These are phyloP conservation scores for Pulicaria dysenterica DNA, from an alignment of 129 eudicot genomes.

Conservation along the genomic window DNA sequence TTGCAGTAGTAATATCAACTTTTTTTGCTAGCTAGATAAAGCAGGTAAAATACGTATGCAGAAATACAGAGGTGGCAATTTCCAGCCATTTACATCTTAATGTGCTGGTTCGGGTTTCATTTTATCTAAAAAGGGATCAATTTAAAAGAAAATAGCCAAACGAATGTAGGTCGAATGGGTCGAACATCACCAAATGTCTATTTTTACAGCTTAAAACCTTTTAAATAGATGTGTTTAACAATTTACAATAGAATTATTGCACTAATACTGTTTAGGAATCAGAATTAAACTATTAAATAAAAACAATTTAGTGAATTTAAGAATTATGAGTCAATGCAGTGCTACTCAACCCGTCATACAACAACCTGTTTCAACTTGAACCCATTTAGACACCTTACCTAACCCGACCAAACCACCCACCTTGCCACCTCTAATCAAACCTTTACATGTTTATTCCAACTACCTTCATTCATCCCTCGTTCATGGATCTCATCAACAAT, in stretches of 20 bases:
- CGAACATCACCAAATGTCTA: background rate
- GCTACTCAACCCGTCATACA: too few species aligned
- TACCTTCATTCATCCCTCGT: slow-evolving; percentile 99
- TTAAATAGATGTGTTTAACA: background rate
- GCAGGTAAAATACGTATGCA: too few species aligned
- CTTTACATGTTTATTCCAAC: background rate
- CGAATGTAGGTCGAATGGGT: background rate
- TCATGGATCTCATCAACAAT: slow-evolving; percentile 97
- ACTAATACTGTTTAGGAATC: background rate
- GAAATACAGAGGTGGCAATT: background rate
- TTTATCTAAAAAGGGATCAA: background rate
- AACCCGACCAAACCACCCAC: slow-evolving; percentile 5
- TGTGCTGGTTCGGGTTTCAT: background rate
- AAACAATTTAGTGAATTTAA: background rate
- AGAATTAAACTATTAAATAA: background rate
- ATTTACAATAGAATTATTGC: background rate
- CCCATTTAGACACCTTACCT: background rate
- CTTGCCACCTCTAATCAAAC: background rate
- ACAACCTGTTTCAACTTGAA: background rate
- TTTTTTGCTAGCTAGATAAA: too few species aligned
- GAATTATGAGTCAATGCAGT: too few species aligned
- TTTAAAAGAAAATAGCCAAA: background rate
- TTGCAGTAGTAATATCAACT: too few species aligned
- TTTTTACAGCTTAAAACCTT: background rate
- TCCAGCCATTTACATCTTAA: slow-evolving; percentile 1